Base-by-base conservation (phyloP, 2,329 filamentous ascomycete genomes). In the Calonectria multiphialidica region DNA sequence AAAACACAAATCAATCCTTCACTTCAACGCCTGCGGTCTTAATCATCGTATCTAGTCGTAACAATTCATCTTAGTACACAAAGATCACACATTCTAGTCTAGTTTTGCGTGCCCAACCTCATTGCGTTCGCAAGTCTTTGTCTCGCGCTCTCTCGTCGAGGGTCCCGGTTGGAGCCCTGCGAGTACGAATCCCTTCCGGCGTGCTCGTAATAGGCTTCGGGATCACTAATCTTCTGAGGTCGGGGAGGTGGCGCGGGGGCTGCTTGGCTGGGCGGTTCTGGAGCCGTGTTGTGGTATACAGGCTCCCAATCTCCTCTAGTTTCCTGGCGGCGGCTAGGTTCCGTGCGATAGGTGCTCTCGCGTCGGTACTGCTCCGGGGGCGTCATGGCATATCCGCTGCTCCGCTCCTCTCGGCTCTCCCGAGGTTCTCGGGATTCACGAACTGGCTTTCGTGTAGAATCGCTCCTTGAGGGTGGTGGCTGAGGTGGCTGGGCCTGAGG, bases 21-120 rank as follows among this genome's bases (percentile, higher is more conserved):
- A 30, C 33, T 44, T 59, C 33, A 70, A 66, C 53, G 42, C 50
- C 37, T 44, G 57, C 47, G 21, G 45, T 63, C 35, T 37, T 37
- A 37, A 37, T 53, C 53, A 53, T 70, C 61, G 61, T 64, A 65
- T 70, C 68, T 70, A 70, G 21, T 50, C 30, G 33, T 49, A 23
- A 61, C 45, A 35, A 23, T 69, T 57, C 49, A 67, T 65, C 45
- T 72, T 66, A 72, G 21, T 55, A 61, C 65, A 68, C 65, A 59
- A 50, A 62, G 8, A 33, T 50, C 66, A 66, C 8, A 25, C 42
- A 40, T 68, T 21, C 62, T 75, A 76, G 25, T 74, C 64, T 76
- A 72, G 33, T 69, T 70, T 61, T 94, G 95, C 82, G 94, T 92
- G 33, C 78, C 79, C 61, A 81, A 75, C 66, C 80, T 80, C 82